Evolutionary conservation across 306 rosid genomes (phyloP).

Genomic region (Carpinus fangiana): DNA sequence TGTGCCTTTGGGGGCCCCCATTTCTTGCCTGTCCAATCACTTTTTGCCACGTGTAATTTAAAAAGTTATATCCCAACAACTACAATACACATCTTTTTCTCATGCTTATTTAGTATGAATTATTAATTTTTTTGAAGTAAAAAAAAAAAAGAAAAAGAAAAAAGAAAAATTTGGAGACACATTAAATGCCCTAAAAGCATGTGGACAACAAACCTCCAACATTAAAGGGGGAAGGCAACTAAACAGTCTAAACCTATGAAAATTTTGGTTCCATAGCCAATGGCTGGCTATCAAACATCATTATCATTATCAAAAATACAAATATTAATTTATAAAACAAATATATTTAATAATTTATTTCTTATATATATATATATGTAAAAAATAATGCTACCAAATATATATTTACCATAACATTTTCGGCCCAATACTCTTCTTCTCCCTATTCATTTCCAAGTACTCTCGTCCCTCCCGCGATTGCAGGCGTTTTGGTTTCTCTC

Average conservation of each 20-base stretch:
- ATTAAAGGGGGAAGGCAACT: conserved; percentile 35
- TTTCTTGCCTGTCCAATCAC: too few relatives aligned
- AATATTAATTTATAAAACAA: neutral
- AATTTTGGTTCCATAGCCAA: neutral
- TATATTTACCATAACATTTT: neutral
- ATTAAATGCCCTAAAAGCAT: conserved; percentile 12
- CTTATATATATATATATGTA: neutral
- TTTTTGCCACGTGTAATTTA: too few relatives aligned
- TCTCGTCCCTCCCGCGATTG: conserved; percentile 56
- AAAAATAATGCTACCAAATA: neutral
- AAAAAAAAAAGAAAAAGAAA: neutral
- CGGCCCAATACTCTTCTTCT: too few relatives aligned
- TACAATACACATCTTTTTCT: too few relatives aligned
- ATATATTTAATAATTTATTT: neutral
- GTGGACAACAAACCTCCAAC: conserved; percentile 51
- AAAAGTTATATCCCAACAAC: too few relatives aligned
- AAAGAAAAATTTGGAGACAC: neutral
- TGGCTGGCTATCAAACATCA: neutral
- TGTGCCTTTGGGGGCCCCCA: too few relatives aligned
- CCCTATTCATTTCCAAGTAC: conserved; percentile 27
- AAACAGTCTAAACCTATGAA: neutral
- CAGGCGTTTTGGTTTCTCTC: conserved; percentile 43
- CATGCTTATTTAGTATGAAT: too few relatives aligned
- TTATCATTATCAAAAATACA: neutral
- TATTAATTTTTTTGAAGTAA: neutral